Percentiles rank a stretch among this genome's conserved stretches.
phyloP scores from a whole-genome alignment of 352 stramenopile species.

The Aphanomyces astaci region DNA sequence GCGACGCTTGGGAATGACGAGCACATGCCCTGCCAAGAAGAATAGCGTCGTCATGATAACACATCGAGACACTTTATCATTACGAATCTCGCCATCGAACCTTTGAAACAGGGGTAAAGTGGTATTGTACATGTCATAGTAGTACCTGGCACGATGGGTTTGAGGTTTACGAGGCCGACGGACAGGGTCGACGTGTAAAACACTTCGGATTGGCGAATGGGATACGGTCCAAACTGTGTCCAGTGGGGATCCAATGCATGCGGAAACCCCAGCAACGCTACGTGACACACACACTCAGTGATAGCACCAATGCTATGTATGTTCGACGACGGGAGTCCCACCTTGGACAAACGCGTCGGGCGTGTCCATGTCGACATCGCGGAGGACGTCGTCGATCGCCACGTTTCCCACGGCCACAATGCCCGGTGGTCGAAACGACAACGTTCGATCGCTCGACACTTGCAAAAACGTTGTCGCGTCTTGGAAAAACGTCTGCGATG shows the following conservation, averaged over 20 bases:
- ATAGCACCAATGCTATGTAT: too few species aligned
- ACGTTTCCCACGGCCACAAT: neutral
- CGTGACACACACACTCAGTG: neutral
- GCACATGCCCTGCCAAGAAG: constrained; percentile 84
- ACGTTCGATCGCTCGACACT: constrained; percentile 28
- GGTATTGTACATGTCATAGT: too few species aligned
- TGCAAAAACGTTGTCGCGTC: constrained; percentile 24
- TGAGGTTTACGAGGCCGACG: constrained; percentile 89
- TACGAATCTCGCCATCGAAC: too few species aligned
- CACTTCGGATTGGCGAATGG: constrained; percentile 39
- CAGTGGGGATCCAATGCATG: constrained; percentile 31
- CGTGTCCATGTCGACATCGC: neutral
- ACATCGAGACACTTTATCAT: too few species aligned
- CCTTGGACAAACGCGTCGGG: neutral
- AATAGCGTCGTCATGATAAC: too few species aligned
- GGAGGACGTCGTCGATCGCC: constrained; percentile 19
- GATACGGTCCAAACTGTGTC: constrained; percentile 40
- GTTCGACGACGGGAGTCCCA: too few species aligned
- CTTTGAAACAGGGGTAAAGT: too few species aligned
- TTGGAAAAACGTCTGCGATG: constrained; percentile 18
- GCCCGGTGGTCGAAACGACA: constrained; percentile 28
- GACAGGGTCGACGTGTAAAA: constrained; percentile 52
- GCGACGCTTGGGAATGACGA: constrained; percentile 77
- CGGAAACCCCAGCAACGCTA: constrained; percentile 37
- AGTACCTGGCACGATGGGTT: constrained; percentile 84